Percentiles rank a stretch among this genome's conserved stretches.
Conservation (phyloP, 176 grass and related monocot genomes). For the Zizania latifolia region DNA sequence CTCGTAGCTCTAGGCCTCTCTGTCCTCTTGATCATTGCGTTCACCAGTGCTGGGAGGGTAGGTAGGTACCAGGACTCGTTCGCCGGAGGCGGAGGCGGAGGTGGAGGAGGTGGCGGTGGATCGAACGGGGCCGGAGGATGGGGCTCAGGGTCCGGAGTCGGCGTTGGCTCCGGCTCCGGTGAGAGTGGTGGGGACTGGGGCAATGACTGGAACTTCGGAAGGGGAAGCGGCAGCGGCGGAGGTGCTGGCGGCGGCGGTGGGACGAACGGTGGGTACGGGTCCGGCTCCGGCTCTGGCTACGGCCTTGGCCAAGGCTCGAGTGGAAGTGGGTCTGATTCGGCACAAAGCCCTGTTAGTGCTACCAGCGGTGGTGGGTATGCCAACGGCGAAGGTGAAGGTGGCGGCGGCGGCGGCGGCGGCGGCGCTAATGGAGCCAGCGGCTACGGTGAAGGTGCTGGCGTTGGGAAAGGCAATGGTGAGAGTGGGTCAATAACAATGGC, state of each 20-base stretch:
- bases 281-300: conserved; percentile 7
- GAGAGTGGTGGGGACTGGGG: not conserved
- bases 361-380: conserved; percentile 1
- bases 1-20: conserved; percentile 33
- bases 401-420: conserved; percentile 27
- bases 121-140: not conserved
- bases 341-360: not conserved
- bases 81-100: conserved; percentile 21
- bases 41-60: conserved; percentile 33
- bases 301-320: not conserved
- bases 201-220: not conserved
- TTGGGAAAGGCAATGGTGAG: conserved; percentile 27
- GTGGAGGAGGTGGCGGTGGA: not conserved
- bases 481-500: not conserved
- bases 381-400: conserved; percentile 21
- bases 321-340: not conserved
- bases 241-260: conserved; percentile 31
- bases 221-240: conserved; percentile 20
- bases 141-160: not conserved
- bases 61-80: not conserved
- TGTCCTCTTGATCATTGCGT: conserved; percentile 33
- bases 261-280: conserved; percentile 28
- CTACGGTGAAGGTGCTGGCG: not conserved
- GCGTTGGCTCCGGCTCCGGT: not conserved
- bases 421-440: conserved; percentile 23